A percentile compares a stretch with the other conserved stretches of the same genome.
Conservation (phyloP, 2,329 filamentous ascomycete species). For the Colletotrichum lentis region DNA sequence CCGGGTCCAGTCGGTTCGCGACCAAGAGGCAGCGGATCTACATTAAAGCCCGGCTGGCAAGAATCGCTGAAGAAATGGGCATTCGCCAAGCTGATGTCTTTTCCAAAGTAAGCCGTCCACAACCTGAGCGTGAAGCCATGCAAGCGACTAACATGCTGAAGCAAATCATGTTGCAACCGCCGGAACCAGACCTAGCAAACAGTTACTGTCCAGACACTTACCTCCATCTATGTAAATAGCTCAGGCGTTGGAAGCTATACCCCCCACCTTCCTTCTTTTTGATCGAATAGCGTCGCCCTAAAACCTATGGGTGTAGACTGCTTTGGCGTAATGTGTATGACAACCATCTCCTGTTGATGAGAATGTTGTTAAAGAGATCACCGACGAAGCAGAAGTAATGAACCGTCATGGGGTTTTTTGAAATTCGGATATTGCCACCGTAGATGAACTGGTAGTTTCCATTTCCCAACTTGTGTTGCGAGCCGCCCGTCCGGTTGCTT, state of each 20-base stretch:
- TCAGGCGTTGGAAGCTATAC: conserved; percentile 29
- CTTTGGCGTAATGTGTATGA: neutral
- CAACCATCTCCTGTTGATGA: neutral
- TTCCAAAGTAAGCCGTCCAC: conserved; percentile 33
- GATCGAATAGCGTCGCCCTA: neutral
- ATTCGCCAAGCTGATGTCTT: conserved; percentile 42
- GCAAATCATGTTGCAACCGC: conserved; percentile 26
- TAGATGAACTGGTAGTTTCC: conserved; percentile 41
- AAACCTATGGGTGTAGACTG: neutral
- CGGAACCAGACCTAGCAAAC: conserved; percentile 27
- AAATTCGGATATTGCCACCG: conserved; percentile 37
- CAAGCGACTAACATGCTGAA: conserved; percentile 1
- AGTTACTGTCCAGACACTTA: conserved; percentile 33
- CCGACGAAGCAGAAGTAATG: neutral
- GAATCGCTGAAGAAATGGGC: conserved; percentile 41
- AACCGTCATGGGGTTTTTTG: conserved; percentile 23
- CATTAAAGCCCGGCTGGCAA: conserved; percentile 38
- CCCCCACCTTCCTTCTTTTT: conserved; percentile 11
- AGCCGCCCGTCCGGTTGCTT: conserved; percentile 43
- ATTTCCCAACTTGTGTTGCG: conserved; percentile 52
- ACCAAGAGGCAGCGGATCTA: conserved; percentile 38
- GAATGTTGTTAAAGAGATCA: conserved; percentile 1
- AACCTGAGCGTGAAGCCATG: neutral
- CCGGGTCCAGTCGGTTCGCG: conserved; percentile 40
- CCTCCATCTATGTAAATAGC: conserved; percentile 30